A percentile compares a stretch with the other conserved stretches of the same genome.
Evolutionary conservation across 805 yeast genomes (phyloP).

Genomic region (Blastobotrys robertii): DNA sequence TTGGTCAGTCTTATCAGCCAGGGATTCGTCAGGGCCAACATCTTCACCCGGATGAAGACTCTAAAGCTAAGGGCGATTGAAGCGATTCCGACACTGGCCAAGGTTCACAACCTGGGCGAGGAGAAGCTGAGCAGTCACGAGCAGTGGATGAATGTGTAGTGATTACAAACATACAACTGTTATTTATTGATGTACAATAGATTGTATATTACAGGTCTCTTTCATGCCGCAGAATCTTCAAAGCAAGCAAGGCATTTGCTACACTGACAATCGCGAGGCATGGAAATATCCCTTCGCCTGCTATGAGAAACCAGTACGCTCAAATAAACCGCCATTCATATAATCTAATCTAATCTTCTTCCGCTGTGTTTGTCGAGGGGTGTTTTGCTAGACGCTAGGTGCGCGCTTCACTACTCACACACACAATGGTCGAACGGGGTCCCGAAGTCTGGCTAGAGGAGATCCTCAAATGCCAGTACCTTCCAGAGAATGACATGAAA

Average conservation of each 20-base stretch:
- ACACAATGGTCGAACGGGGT: constrained; percentile 35
- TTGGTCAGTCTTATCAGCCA: constrained; percentile 25
- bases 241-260: neutral
- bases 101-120: constrained; percentile 7
- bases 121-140: constrained; percentile 2
- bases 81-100: constrained; percentile 17
- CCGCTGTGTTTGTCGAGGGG: no score
- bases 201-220: neutral
- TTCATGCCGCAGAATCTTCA: neutral
- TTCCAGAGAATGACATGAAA: constrained; percentile 91
- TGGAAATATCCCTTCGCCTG: no score
- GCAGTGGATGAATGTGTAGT: constrained; percentile 5
- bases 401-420: no score
- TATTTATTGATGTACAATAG: neutral
- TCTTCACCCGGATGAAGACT: constrained; percentile 17
- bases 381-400: no score
- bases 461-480: constrained; percentile 77
- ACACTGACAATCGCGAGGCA: no score
- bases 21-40: constrained; percentile 29
- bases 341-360: no score
- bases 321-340: neutral
- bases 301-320: no score
- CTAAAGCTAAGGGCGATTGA: constrained; percentile 16
- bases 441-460: constrained; percentile 97
- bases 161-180: no score